Evolutionary conservation across 1,139 yeast genomes (phyloP).

Genomic region (Pichia terricola): DNA sequence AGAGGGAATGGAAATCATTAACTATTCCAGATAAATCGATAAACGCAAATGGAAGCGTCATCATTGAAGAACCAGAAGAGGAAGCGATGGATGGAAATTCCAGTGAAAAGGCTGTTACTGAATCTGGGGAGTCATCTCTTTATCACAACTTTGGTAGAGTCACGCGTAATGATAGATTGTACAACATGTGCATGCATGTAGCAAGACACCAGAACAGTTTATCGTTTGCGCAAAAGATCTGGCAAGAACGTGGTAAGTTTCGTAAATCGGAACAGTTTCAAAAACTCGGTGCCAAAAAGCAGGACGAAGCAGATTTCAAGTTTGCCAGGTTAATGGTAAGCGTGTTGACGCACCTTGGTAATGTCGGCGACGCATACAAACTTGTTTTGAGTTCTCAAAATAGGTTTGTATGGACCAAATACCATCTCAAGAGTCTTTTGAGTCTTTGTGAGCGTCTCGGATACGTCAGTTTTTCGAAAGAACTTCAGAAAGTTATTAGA

Average conservation of each 20-base stretch:
- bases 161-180: conserved; percentile 42
- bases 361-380: conserved; percentile 61
- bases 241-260: conserved; percentile 72
- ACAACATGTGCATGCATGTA: conserved; percentile 57
- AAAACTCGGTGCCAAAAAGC: conserved; percentile 28
- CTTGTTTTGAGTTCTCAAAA: conserved; percentile 57
- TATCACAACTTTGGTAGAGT: too few relatives aligned
- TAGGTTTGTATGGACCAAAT: conserved; percentile 66
- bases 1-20: conserved; percentile 37
- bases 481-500: conserved; percentile 17
- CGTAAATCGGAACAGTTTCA: conserved; percentile 47
- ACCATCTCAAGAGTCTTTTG: conserved; percentile 40
- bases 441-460: conserved; percentile 43
- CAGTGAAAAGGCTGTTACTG: conserved; percentile 18
- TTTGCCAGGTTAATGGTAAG: conserved; percentile 61
- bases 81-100: background rate
- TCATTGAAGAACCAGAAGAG: conserved; percentile 9
- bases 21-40: conserved; percentile 33
- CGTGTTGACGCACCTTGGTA: conserved; percentile 40
- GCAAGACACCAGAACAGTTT: conserved; percentile 46
- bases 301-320: conserved; percentile 48
- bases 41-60: conserved; percentile 1
- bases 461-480: conserved; percentile 13
- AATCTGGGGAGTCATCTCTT: background rate
- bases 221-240: conserved; percentile 51